These are phyloP conservation scores for Oenanthe sinensis DNA, from an alignment of 129 eudicot genomes.

Conservation along the genomic window DNA sequence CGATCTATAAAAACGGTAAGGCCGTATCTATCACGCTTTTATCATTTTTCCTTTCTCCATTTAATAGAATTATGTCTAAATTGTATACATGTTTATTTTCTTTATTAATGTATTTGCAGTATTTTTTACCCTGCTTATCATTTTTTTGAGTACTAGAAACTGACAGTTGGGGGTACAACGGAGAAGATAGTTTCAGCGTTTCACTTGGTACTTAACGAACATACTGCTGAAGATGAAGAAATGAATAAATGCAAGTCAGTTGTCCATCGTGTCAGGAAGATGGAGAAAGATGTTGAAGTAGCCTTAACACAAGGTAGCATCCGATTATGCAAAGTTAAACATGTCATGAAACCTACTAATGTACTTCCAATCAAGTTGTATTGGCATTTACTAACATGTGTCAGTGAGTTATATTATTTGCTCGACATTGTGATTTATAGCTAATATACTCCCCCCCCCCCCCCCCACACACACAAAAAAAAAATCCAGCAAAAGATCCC, in stretches of 20 bases:
- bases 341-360: background rate
- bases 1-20: slow-evolving; percentile 75
- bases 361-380: background rate
- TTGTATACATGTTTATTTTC: background rate
- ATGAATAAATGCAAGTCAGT: slow-evolving; percentile 76
- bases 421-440: background rate
- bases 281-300: slow-evolving; percentile 64
- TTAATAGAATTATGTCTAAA: background rate
- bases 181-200: slow-evolving; percentile 87
- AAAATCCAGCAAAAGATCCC: slow-evolving; percentile 71
- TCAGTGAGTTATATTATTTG: background rate
- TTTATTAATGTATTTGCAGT: slow-evolving; percentile 1
- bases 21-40: background rate
- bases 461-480: background rate
- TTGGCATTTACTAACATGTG: background rate
- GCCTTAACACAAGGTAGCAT: slow-evolving; percentile 60
- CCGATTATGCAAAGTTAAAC: background rate
- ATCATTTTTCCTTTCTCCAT: background rate
- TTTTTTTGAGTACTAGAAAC: slow-evolving; percentile 46
- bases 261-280: slow-evolving; percentile 61
- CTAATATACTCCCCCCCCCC: background rate
- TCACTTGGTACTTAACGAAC: slow-evolving; percentile 71
- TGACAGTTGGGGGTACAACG: slow-evolving; percentile 67
- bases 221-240: slow-evolving; percentile 63
- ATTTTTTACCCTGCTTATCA: background rate